These are phyloP conservation scores for Tephrocybe rancida DNA, from an alignment of 768 basidiomycete genomes.

Conservation along the genomic window DNA sequence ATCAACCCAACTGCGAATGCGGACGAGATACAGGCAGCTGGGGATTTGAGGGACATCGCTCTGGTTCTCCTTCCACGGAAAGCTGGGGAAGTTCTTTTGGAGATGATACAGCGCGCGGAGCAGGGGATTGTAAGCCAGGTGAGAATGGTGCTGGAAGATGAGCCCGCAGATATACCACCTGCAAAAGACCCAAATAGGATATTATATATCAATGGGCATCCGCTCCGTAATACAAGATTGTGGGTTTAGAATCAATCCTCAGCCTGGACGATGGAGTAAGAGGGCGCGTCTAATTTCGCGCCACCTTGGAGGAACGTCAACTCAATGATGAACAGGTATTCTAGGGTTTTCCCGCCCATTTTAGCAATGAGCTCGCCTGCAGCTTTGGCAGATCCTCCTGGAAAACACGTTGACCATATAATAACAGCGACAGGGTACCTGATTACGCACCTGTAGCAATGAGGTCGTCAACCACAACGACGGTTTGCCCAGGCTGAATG, in stretches of 20 bases:
- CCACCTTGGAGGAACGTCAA: constrained; percentile 73
- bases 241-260: constrained; percentile 63
- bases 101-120: constrained; percentile 58
- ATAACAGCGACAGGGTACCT: neutral
- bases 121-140: constrained; percentile 48
- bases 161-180: constrained; percentile 23
- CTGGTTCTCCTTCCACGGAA: constrained; percentile 58
- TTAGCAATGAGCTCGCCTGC: constrained; percentile 87
- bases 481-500: constrained; percentile 80
- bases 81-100: constrained; percentile 53
- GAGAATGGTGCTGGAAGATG: constrained; percentile 50
- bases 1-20: constrained; percentile 69
- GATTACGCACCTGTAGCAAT: constrained; percentile 82
- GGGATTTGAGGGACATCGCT: constrained; percentile 58
- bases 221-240: constrained; percentile 75
- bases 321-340: constrained; percentile 95
- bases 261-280: constrained; percentile 85
- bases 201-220: constrained; percentile 77
- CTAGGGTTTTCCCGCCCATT: constrained; percentile 82
- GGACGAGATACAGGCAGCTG: constrained; percentile 58
- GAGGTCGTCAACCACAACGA: constrained; percentile 91
- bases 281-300: constrained; percentile 80
- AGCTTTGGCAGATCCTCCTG: constrained; percentile 92
- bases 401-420: neutral
- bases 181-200: constrained; percentile 46